These are phyloP conservation scores for Dimargaris cristalligena DNA, from an alignment of 192 early-diverging fungal species.

Conservation along the genomic window DNA sequence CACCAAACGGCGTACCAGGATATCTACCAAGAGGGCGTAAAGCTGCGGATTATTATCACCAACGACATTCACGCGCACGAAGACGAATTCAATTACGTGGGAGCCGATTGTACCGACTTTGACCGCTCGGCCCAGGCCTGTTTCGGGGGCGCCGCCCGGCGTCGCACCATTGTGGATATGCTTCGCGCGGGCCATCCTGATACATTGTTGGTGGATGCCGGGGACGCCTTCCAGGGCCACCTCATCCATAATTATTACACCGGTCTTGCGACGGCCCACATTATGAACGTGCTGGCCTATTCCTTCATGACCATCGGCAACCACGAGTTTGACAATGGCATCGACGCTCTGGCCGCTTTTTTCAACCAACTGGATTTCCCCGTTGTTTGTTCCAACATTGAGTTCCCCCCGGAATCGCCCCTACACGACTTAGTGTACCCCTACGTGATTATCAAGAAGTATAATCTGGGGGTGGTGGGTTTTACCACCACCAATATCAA, in stretches of 20 bases:
- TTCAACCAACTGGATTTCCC: conserved; percentile 38
- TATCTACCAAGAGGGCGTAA: too few relatives aligned
- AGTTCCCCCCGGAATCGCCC: conserved; percentile 24
- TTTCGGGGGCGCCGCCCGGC: conserved; percentile 42
- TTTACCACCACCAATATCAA: conserved; percentile 40
- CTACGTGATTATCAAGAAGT: conserved; percentile 41
- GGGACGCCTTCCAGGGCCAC: conserved; percentile 47
- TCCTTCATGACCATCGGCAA: conserved; percentile 43
- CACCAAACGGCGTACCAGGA: too few relatives aligned
- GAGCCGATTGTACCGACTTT: conserved; percentile 24
- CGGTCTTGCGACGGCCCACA: conserved; percentile 31
- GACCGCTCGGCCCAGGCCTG: conserved; percentile 22
- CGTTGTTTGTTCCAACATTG: conserved; percentile 48
- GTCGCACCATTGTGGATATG: conserved; percentile 35
- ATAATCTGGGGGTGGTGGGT: conserved; percentile 49
- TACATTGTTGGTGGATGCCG: conserved; percentile 48
- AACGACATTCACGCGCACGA: conserved; percentile 36
- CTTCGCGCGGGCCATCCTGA: conserved; percentile 31
- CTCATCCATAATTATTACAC: conserved; percentile 47
- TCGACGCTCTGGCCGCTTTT: conserved; percentile 28
- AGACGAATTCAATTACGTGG: conserved; percentile 29
- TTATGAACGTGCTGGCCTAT: conserved; percentile 48
- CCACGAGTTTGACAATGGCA: conserved; percentile 63
- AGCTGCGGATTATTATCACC: conserved; percentile 34
- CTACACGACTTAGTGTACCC: conserved; percentile 34